Percentiles rank a stretch among this genome's conserved stretches.
These are phyloP conservation scores for Mycena polygramma DNA, from an alignment of 768 basidiomycete species.

Conservation along the genomic window DNA sequence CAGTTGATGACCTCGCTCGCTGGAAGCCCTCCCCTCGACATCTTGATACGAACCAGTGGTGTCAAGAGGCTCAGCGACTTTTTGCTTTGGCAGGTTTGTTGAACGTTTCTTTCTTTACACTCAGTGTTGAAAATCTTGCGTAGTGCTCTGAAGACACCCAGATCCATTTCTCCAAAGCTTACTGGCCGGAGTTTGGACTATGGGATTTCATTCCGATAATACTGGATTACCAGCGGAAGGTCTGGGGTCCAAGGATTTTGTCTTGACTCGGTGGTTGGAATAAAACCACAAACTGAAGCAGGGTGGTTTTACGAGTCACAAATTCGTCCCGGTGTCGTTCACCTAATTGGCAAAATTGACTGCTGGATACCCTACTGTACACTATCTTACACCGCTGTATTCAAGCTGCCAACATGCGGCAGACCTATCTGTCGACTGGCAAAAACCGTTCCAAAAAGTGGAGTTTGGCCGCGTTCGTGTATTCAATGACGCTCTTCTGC, in stretches of 20 bases:
- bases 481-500: slow-evolving; percentile 60
- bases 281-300: background rate
- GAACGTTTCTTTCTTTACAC: background rate
- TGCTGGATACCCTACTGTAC: no score
- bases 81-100: slow-evolving; percentile 93
- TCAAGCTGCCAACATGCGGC: background rate
- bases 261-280: background rate
- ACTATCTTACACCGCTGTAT: no score
- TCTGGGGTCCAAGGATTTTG: slow-evolving; percentile 57
- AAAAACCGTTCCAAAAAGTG: slow-evolving; percentile 54
- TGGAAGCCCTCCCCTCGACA: slow-evolving; percentile 86
- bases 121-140: slow-evolving; percentile 17
- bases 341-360: no score
- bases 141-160: slow-evolving; percentile 89
- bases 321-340: no score
- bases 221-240: slow-evolving; percentile 87
- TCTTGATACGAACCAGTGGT: slow-evolving; percentile 92
- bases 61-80: slow-evolving; percentile 92
- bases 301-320: no score
- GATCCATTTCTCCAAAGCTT: slow-evolving; percentile 85
- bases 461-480: slow-evolving; percentile 54
- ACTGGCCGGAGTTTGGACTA: slow-evolving; percentile 96
- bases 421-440: slow-evolving; percentile 17
- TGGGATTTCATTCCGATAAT: slow-evolving; percentile 90
- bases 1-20: slow-evolving; percentile 75